Evolutionary conservation across 257 asterid genomes (phyloP), one percentile per base, ranked within the genome.

Genomic region (Nicotiana sylvestris): DNA sequence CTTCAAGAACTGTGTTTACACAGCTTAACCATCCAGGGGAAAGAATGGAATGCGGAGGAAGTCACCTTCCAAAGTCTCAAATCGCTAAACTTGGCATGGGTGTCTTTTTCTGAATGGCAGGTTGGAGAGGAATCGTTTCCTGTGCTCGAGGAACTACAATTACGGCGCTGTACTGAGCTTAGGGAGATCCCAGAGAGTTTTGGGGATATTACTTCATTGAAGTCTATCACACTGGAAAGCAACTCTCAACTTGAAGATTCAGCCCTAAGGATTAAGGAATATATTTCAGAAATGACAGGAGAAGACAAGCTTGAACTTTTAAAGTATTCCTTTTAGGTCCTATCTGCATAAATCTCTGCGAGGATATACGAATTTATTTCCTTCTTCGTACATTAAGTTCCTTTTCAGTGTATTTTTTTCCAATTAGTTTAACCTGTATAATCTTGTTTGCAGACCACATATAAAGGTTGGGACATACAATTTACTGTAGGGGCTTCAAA

Each of bases 21-120:
- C 3, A 6, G 10, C 2, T 8, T 10, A 10, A 39, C 61, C 32
- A 8, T 82, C 18, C 43, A 30, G 60, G 80, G 69, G 12, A 29
- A 27, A 18, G 30, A 25, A 13, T 57, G 62, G 62, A 57, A 57
- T 27, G 0, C 1, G 62, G 62, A 5, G 0, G 27, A 15, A 16
- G 62, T 4, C 62, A 57, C 62, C 9, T 57, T 57, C 10, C 1
- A 57, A 3, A 57, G 1, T 57, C 62, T 57, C 62, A 57, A 5
- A 16, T 1, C 0, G 2, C 1, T 57, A n/a, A 17, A 33, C 0
- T 33, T 33, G 37, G 0, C 0, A 4, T 4, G 1, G 3, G 9
- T 57, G 64, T 57, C 3, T 57, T 17, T 17, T 17, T 57, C 10
- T 17, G 64, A 57, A 57, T 57, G 64, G 27, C 9, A 57, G 27